Percentiles rank a stretch among this genome's conserved stretches.
Conservation (phyloP, 78 protist genomes). For the Dictyostelium intermedium region DNA sequence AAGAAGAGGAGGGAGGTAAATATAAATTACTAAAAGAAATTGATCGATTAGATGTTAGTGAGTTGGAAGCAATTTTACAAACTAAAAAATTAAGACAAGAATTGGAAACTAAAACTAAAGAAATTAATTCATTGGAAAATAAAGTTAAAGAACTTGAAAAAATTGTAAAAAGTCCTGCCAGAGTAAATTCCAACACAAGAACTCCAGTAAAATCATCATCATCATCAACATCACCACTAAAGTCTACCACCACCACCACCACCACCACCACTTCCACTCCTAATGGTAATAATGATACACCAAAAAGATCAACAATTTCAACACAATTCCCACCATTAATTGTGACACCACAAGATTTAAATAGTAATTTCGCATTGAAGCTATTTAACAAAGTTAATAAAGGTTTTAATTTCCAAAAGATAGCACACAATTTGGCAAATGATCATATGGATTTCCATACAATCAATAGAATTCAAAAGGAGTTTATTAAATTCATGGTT, state of each 20-base stretch:
- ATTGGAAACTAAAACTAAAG: background rate
- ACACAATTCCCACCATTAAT: background rate
- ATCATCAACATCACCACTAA: no score
- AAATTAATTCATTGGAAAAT: background rate
- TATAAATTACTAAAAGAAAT: background rate
- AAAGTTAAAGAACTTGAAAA: background rate
- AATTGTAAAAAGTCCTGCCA: background rate
- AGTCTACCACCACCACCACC: background rate
- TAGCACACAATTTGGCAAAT: background rate
- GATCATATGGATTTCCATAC: background rate
- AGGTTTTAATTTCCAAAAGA: background rate
- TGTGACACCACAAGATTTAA: background rate
- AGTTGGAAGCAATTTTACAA: background rate
- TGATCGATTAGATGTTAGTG: background rate
- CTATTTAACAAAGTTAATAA: background rate
- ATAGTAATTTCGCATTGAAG: background rate
- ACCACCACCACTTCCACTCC: no score
- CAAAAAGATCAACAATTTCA: background rate
- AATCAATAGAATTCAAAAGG: background rate
- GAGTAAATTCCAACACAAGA: no score
- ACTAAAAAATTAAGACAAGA: background rate
- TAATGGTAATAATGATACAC: background rate
- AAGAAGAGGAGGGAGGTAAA: background rate
- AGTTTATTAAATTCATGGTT: background rate
- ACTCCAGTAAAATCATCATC: background rate